phyloP scores from a whole-genome alignment of 768 basidiomycete genomes.

The Leccinum broughii region DNA sequence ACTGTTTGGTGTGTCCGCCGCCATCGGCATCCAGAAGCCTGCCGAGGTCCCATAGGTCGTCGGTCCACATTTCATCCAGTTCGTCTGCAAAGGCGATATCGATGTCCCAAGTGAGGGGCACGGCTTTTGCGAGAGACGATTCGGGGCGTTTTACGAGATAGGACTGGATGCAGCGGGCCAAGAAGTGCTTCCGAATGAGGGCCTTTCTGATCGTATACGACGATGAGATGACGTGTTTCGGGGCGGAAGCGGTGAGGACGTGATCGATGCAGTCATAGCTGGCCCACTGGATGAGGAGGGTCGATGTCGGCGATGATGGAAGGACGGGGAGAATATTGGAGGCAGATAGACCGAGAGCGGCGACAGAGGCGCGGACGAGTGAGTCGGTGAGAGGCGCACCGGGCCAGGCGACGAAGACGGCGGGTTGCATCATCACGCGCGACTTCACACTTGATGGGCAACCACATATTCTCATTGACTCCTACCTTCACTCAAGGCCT shows the following conservation, averaged over 20 bases:
- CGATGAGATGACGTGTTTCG: constrained; percentile 61
- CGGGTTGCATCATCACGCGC: not conserved
- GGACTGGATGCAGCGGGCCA: constrained; percentile 70
- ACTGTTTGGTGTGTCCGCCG: constrained; percentile 35
- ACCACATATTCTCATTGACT: constrained; percentile 70
- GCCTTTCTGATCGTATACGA: constrained; percentile 90
- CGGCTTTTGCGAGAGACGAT: constrained; percentile 53
- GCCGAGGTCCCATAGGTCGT: constrained; percentile 90
- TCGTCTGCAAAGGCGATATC: constrained; percentile 92
- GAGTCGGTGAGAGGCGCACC: constrained; percentile 52
- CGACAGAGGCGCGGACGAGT: constrained; percentile 47
- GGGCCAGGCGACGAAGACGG: constrained; percentile 54
- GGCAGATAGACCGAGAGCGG: constrained; percentile 30
- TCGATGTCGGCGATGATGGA: constrained; percentile 20
- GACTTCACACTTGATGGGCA: constrained; percentile 24
- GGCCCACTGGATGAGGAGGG: constrained; percentile 74
- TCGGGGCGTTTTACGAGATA: constrained; percentile 71
- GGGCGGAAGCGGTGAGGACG: constrained; percentile 57
- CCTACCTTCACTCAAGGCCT: constrained; percentile 96
- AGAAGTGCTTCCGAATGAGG: constrained; percentile 91
- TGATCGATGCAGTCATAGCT: constrained; percentile 88
- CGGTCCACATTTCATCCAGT: constrained; percentile 88
- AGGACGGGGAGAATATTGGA: constrained; percentile 29
- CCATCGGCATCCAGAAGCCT: constrained; percentile 49
- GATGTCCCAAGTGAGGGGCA: constrained; percentile 79